These are phyloP conservation scores for Xylariales sp. DNA, from an alignment of 2,329 filamentous ascomycete genomes.

Conservation along the genomic window DNA sequence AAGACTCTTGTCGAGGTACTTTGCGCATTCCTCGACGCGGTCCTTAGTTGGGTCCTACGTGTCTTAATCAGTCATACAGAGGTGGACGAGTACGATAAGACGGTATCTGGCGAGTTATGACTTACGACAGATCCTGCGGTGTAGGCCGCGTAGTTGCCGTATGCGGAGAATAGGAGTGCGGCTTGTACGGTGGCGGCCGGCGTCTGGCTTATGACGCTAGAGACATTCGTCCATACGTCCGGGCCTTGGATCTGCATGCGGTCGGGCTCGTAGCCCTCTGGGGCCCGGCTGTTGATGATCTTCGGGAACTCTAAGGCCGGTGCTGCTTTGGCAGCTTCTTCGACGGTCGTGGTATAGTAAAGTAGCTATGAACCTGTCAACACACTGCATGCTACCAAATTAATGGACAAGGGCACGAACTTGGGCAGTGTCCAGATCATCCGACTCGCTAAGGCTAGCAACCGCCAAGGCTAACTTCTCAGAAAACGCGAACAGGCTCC, in stretches of 20 bases:
- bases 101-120: background rate
- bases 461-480: background rate
- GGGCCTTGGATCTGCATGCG: conserved; percentile 13
- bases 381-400: background rate
- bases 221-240: conserved; percentile 15
- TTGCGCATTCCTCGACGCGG: conserved; percentile 6
- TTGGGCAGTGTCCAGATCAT: background rate
- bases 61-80: background rate
- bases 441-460: background rate
- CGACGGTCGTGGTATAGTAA: conserved; percentile 19
- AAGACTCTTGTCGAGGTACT: conserved; percentile 20
- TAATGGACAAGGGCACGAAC: background rate
- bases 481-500: conserved; percentile 8
- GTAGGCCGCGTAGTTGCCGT: conserved; percentile 16
- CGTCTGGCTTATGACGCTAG: conserved; percentile 5
- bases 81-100: no score
- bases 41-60: conserved; percentile 16
- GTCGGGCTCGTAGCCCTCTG: conserved; percentile 21
- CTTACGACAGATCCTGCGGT: conserved; percentile 16
- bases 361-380: conserved; percentile 1
- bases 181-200: conserved; percentile 17
- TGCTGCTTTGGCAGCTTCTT: conserved; percentile 18
- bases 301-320: conserved; percentile 17
- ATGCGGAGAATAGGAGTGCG: conserved; percentile 7
- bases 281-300: conserved; percentile 15